phyloP scores from a whole-genome alignment of 23 red algal species.

The Pyropia haitanensis region DNA sequence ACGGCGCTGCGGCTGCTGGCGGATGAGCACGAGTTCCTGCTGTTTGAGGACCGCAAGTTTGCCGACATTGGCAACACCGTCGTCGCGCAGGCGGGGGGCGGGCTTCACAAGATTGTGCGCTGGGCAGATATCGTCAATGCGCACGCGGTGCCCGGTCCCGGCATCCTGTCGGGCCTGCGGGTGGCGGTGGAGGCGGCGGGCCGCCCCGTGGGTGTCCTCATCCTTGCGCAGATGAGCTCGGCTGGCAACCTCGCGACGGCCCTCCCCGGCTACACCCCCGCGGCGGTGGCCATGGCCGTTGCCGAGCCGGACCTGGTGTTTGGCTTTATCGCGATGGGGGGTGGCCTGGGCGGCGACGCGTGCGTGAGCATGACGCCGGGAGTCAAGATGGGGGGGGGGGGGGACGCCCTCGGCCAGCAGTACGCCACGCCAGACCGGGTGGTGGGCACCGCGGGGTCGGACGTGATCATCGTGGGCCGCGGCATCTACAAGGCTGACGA shows the following conservation, averaged over 20 bases:
- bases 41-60: slow-evolving; percentile 98
- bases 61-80: slow-evolving; percentile 98
- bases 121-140: slow-evolving; percentile 97
- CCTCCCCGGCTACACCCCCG: slow-evolving; percentile 46
- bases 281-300: slow-evolving; percentile 59
- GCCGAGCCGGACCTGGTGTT: slow-evolving; percentile 50
- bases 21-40: slow-evolving; percentile 57
- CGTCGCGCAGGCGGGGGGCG: slow-evolving; percentile 40
- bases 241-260: slow-evolving; percentile 71
- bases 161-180: slow-evolving; percentile 55
- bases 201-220: slow-evolving; percentile 44
- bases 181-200: slow-evolving; percentile 25
- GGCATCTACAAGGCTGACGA: slow-evolving; percentile 81
- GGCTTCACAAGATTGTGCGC: slow-evolving; percentile 51
- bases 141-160: slow-evolving; percentile 76
- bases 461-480: slow-evolving; percentile 92
- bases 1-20: slow-evolving; percentile 40
- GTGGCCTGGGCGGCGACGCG: slow-evolving; percentile 46
- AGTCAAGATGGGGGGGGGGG: slow-evolving; percentile 55
- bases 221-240: slow-evolving; percentile 91
- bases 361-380: slow-evolving; percentile 87
- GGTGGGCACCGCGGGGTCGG: slow-evolving; percentile 36
- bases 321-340: slow-evolving; percentile 80
- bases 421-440: slow-evolving; percentile 70
- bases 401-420: slow-evolving; percentile 84